A percentile compares a stretch with the other conserved stretches of the same genome.
Evolutionary conservation across 345 rosid genomes (phyloP).

Genomic region (Raphanus sativus): DNA sequence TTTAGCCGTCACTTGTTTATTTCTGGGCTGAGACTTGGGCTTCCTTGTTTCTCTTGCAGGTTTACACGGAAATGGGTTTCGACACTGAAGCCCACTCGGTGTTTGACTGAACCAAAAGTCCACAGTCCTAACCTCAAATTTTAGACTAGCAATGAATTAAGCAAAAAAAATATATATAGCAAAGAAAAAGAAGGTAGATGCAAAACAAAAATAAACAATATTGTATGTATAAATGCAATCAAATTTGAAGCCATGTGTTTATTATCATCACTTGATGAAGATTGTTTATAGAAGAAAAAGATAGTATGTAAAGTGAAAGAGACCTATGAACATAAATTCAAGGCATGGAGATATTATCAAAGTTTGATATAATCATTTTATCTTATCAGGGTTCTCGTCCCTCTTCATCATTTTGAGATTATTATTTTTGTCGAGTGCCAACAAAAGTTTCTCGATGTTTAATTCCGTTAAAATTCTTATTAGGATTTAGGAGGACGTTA

Average conservation of each 20-base stretch:
- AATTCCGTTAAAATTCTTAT: not conserved
- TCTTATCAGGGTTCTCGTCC: not conserved
- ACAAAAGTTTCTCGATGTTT: not conserved
- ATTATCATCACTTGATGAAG: not conserved
- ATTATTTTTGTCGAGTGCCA: not conserved
- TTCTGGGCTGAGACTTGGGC: too few species aligned
- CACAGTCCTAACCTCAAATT: not conserved
- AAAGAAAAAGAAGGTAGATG: not conserved
- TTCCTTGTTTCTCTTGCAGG: too few species aligned
- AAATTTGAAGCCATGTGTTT: slow-evolving; percentile 23
- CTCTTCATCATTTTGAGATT: slow-evolving; percentile 4
- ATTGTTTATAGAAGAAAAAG: not conserved
- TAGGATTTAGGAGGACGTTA: not conserved
- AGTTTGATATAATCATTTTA: not conserved
- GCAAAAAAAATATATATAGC: too few species aligned
- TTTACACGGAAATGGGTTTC: too few species aligned
- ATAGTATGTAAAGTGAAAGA: slow-evolving; percentile 23
- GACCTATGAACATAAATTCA: slow-evolving; percentile 16
- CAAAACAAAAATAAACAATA: not conserved
- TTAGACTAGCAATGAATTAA: not conserved
- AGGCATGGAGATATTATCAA: slow-evolving; percentile 18
- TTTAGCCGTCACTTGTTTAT: too few species aligned
- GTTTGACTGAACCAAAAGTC: too few species aligned
- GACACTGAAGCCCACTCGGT: too few species aligned
- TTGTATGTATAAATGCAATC: slow-evolving; percentile 2